These are phyloP conservation scores for Cryptosporidium canis DNA, from an alignment of 169 alveolate genomes.

Conservation along the genomic window DNA sequence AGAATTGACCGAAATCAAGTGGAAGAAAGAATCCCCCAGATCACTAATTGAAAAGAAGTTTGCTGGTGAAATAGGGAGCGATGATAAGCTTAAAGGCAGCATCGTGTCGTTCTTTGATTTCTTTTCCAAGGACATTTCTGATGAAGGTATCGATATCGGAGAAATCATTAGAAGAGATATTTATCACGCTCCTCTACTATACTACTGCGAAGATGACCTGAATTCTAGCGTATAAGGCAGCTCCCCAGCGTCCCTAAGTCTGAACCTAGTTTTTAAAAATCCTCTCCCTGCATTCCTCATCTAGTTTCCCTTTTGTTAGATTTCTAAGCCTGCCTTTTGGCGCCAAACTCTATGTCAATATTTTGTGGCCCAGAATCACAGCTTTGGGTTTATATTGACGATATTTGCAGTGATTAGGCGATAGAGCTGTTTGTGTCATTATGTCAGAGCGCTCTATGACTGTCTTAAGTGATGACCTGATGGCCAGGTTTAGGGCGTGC, in stretches of 20 bases:
- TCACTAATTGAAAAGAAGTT: conserved; percentile 62
- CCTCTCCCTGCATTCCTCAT: background rate
- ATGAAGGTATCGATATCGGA: conserved; percentile 81
- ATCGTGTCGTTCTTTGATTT: conserved; percentile 81
- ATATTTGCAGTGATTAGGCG: background rate
- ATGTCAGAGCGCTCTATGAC: background rate
- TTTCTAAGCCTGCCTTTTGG: background rate
- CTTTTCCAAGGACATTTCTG: conserved; percentile 79
- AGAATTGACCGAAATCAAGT: conserved; percentile 86
- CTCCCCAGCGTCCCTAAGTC: background rate
- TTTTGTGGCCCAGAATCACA: background rate
- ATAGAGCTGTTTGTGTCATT: background rate
- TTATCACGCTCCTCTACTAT: conserved; percentile 90
- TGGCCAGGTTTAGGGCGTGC: conserved; percentile 46
- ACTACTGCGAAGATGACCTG: conserved; percentile 74
- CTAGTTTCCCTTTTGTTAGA: background rate
- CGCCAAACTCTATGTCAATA: background rate
- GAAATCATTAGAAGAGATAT: conserved; percentile 89
- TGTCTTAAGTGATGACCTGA: conserved; percentile 26
- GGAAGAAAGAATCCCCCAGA: conserved; percentile 82
- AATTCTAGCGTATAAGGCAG: background rate
- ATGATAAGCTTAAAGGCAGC: conserved; percentile 71
- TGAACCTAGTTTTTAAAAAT: too few species aligned
- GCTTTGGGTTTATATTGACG: background rate
- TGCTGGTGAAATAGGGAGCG: conserved; percentile 59